A percentile compares a stretch with the other conserved stretches of the same genome.
Conservation (phyloP, 208 protist species). For the Trypanosoma theileri region DNA sequence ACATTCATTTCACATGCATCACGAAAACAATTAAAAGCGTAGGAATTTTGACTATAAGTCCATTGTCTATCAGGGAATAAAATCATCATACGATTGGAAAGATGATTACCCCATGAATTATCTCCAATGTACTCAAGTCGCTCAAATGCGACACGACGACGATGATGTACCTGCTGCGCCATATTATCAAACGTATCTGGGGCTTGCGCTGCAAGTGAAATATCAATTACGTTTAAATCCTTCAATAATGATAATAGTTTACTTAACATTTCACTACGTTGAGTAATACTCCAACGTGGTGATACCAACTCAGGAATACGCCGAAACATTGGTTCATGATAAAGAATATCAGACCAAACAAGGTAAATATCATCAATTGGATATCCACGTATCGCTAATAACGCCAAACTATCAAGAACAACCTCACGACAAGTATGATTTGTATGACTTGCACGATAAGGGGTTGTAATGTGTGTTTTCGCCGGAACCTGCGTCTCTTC, state of each 20-base stretch:
- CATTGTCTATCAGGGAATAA: constrained; percentile 80
- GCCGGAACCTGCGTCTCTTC: constrained; percentile 41
- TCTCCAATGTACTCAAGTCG: constrained; percentile 88
- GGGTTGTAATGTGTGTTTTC: constrained; percentile 43
- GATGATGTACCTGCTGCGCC: constrained; percentile 31
- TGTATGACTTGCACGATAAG: constrained; percentile 39
- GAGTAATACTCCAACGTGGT: constrained; percentile 45
- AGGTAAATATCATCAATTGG: constrained; percentile 62
- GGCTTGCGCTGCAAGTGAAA: constrained; percentile 38
- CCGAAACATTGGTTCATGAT: constrained; percentile 41
- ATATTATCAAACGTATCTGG: constrained; percentile 21
- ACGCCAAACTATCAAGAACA: constrained; percentile 54
- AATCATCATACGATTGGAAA: constrained; percentile 67
- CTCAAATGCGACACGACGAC: constrained; percentile 76
- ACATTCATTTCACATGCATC: constrained; percentile 84
- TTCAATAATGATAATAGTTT: constrained; percentile 44
- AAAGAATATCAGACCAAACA: constrained; percentile 71
- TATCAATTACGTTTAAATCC: constrained; percentile 50
- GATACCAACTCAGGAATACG: constrained; percentile 43
- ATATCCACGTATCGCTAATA: constrained; percentile 72
- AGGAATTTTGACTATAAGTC: constrained; percentile 63
- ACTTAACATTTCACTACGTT: constrained; percentile 48
- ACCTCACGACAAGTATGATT: constrained; percentile 74
- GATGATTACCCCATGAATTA: constrained; percentile 63
- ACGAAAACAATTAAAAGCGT: constrained; percentile 61